Evolutionary conservation across 345 rosid species (phyloP).

Genomic region (Heritiera littoralis): DNA sequence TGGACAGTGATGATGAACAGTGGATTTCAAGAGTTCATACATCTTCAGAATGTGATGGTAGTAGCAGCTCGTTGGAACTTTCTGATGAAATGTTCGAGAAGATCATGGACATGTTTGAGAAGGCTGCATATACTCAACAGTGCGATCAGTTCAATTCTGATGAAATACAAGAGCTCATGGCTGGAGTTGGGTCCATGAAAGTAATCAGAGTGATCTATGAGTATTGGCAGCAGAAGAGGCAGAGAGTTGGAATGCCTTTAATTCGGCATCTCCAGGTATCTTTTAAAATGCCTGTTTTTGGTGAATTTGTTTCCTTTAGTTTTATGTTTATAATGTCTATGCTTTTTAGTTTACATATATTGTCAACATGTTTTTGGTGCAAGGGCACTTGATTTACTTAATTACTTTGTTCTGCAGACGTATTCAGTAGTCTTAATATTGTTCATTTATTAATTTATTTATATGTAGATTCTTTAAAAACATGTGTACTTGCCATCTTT

Average conservation of each 20-base stretch:
- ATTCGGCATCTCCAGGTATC: conserved; percentile 92
- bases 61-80: conserved; percentile 36
- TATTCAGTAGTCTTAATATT: not conserved
- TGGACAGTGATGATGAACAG: conserved; percentile 93
- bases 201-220: conserved; percentile 51
- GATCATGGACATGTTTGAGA: conserved; percentile 78
- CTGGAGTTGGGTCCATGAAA: conserved; percentile 55
- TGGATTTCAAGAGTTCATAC: conserved; percentile 49
- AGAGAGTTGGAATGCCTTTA: conserved; percentile 74
- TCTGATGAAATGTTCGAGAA: conserved; percentile 72
- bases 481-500: not conserved
- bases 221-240: conserved; percentile 79
- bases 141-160: conserved; percentile 61
- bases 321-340: not conserved
- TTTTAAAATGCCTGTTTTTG: conserved; percentile 18
- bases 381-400: not conserved
- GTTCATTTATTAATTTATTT: not conserved
- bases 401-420: conserved; percentile 2
- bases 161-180: conserved; percentile 64
- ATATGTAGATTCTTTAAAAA: not conserved
- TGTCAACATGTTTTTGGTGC: not conserved
- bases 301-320: not conserved
- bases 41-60: conserved; percentile 45
- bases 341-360: not conserved
- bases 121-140: conserved; percentile 70